Conservation (phyloP, 345 rosid genomes). For the Eucalyptus paniculata region DNA sequence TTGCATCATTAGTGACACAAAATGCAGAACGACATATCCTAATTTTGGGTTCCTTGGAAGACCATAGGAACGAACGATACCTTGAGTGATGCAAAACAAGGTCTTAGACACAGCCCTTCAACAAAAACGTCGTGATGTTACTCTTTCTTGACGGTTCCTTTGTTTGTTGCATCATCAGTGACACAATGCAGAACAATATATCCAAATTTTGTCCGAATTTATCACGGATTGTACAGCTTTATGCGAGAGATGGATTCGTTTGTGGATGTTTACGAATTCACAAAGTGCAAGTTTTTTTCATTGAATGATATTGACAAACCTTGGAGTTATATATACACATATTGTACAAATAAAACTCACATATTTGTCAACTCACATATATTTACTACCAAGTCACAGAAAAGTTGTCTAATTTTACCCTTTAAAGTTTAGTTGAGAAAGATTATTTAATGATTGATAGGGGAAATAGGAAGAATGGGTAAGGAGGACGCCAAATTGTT, state of each 20-base stretch:
- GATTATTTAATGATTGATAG: background rate
- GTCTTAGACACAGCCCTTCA: background rate
- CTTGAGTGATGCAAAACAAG: too few relatives aligned
- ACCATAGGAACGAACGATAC: too few relatives aligned
- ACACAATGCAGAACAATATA: background rate
- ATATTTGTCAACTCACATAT: too few relatives aligned
- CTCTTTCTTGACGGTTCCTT: background rate
- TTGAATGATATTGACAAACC: background rate
- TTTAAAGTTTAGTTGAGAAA: background rate
- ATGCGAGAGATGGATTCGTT: background rate
- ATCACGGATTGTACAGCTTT: background rate
- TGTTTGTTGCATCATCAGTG: background rate
- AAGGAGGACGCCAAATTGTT: too few relatives aligned
- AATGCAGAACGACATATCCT: too few relatives aligned
- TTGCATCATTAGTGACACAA: too few relatives aligned
- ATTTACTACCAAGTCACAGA: too few relatives aligned
- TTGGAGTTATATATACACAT: background rate
- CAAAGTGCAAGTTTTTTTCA: background rate
- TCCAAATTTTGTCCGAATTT: background rate
- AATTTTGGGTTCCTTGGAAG: too few relatives aligned
- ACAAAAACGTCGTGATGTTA: background rate
- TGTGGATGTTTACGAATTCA: background rate
- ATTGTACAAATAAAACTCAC: background rate
- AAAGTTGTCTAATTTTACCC: background rate
- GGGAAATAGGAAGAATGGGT: background rate